phyloP scores from a whole-genome alignment of 108 stramenopile species.

The Discostella stelligeroides region DNA sequence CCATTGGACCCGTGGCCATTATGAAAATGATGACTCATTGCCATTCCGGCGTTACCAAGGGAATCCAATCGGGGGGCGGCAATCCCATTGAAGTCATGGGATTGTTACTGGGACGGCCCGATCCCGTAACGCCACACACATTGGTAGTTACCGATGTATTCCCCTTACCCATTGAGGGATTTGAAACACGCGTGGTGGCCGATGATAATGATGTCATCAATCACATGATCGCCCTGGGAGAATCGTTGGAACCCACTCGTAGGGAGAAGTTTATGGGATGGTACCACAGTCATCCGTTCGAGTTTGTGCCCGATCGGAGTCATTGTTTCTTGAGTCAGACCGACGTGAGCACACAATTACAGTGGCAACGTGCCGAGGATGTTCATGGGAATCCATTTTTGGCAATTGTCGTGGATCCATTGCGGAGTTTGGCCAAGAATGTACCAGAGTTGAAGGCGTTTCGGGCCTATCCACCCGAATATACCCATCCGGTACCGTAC shows the following conservation, averaged over 20 bases:
- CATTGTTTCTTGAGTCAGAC: conserved; percentile 96
- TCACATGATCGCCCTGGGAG: conserved; percentile 97
- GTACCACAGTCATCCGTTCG: conserved; percentile 99
- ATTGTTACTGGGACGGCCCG: conserved; percentile 85
- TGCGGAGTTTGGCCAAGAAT: conserved; percentile 66
- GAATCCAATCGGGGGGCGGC: conserved; percentile 87
- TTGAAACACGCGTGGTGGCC: conserved; percentile 94
- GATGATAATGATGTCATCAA: conserved; percentile 95
- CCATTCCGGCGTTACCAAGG: conserved; percentile 96
- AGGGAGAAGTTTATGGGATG: conserved; percentile 93
- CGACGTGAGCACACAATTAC: conserved; percentile 92
- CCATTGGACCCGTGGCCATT: conserved; percentile 74
- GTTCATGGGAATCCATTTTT: conserved; percentile 96
- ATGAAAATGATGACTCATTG: conserved; percentile 96
- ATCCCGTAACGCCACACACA: conserved; percentile 61
- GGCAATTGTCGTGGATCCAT: conserved; percentile 95
- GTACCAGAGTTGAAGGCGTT: conserved; percentile 95
- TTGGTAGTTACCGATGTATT: conserved; percentile 95
- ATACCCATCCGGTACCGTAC: conserved; percentile 61
- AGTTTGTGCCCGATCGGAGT: conserved; percentile 76
- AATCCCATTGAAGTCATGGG: conserved; percentile 98
- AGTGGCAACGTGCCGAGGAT: conserved; percentile 97
- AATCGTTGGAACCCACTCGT: conserved; percentile 88
- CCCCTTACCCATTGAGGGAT: conserved; percentile 97
- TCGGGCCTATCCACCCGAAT: conserved; percentile 95